Percentiles rank a stretch among this genome's conserved stretches.
Conservation (phyloP, 2,329 filamentous ascomycete genomes). For the Talaromyces sp. region DNA sequence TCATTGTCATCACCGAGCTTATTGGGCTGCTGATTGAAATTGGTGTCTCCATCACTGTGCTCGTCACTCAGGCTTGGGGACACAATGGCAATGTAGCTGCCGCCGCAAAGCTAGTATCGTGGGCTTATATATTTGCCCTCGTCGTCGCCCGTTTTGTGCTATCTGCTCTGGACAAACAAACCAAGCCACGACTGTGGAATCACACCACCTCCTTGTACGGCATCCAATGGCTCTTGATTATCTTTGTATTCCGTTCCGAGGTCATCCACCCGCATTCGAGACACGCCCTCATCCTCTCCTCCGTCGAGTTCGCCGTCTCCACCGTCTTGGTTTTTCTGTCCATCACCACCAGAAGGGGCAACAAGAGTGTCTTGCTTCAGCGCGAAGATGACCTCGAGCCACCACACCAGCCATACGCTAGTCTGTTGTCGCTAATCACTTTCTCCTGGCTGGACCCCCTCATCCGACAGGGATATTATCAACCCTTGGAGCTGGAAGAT, state of each 20-base stretch:
- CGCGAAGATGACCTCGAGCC: conserved; percentile 86
- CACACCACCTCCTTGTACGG: conserved; percentile 84
- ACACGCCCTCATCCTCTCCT: conserved; percentile 60
- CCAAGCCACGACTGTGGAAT: conserved; percentile 80
- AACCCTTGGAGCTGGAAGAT: conserved; percentile 73
- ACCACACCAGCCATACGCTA: conserved; percentile 80
- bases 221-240: conserved; percentile 71
- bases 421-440: conserved; percentile 78
- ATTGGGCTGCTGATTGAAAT: conserved; percentile 69
- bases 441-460: conserved; percentile 90
- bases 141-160: conserved; percentile 66
- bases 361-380: conserved; percentile 81
- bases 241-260: conserved; percentile 78
- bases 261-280: conserved; percentile 70
- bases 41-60: conserved; percentile 61
- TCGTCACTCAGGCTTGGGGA: conserved; percentile 59
- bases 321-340: conserved; percentile 72
- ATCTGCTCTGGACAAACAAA: conserved; percentile 55
- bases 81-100: conserved; percentile 56
- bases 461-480: conserved; percentile 82
- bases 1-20: conserved; percentile 69
- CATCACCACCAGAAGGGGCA: conserved; percentile 81
- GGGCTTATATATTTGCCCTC: conserved; percentile 76
- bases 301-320: conserved; percentile 69
- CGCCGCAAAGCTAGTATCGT: conserved; percentile 65